phyloP scores from a whole-genome alignment of 345 rosid genomes.

The Luvunga scandens region DNA sequence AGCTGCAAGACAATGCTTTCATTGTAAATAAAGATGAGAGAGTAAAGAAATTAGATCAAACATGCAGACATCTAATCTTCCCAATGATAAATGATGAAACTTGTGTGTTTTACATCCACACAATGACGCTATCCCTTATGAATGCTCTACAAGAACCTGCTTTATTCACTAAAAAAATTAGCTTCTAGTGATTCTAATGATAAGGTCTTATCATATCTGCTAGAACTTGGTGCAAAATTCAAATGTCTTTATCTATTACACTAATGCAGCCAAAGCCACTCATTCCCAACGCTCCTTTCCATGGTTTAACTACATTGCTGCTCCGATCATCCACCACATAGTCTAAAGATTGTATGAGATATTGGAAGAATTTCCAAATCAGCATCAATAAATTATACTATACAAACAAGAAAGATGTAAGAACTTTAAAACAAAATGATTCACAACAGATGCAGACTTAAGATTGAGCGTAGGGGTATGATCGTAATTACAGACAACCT shows the following conservation, averaged over 20 bases:
- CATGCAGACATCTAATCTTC: not conserved
- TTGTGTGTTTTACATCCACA: not conserved
- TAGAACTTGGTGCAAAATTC: not conserved
- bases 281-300: not conserved
- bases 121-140: not conserved
- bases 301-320: not conserved
- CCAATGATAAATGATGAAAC: not conserved
- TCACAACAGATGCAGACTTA: not conserved
- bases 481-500: not conserved
- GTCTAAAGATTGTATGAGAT: not conserved
- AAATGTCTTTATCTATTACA: not conserved
- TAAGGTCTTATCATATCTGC: not conserved
- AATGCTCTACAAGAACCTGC: not conserved
- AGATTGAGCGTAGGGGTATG: not conserved
- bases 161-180: not conserved
- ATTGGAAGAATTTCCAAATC: not conserved
- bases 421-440: not conserved
- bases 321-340: not conserved
- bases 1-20: constrained; percentile 46
- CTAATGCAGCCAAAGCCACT: not conserved
- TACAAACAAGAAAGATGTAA: not conserved
- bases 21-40: constrained; percentile 3
- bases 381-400: not conserved
- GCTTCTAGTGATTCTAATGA: not conserved
- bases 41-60: not conserved